phyloP scores from a whole-genome alignment of 129 eudicot species.

The Calendula officinalis region DNA sequence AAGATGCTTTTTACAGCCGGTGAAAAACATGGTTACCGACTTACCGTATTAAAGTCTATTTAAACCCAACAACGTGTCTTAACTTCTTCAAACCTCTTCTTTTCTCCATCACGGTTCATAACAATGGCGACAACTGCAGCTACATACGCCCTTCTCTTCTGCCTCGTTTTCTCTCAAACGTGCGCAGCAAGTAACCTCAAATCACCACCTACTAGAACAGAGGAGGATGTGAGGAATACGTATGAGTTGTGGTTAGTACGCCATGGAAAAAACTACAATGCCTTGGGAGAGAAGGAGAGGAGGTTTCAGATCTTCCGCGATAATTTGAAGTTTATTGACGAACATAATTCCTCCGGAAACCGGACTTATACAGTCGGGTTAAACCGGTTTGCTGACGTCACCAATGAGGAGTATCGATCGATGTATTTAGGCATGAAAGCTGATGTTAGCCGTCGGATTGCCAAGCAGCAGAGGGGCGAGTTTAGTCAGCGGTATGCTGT shows the following conservation, averaged over 20 bases:
- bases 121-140: slow-evolving; percentile 35
- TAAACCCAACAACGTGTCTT: slow-evolving; percentile 16
- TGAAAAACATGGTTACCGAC: background rate
- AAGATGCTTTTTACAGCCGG: slow-evolving; percentile 2
- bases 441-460: slow-evolving; percentile 49
- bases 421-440: slow-evolving; percentile 57
- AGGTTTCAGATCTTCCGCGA: slow-evolving; percentile 69
- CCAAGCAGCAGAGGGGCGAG: slow-evolving; percentile 41
- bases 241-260: slow-evolving; percentile 59
- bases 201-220: slow-evolving; percentile 26
- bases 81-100: slow-evolving; percentile 26
- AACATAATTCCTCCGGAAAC: slow-evolving; percentile 51
- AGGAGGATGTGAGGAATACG: slow-evolving; percentile 56
- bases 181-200: slow-evolving; percentile 12
- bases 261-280: slow-evolving; percentile 64
- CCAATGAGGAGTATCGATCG: slow-evolving; percentile 65
- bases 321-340: slow-evolving; percentile 63
- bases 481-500: slow-evolving; percentile 52
- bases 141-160: slow-evolving; percentile 32
- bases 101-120: slow-evolving; percentile 6
- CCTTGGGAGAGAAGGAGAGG: slow-evolving; percentile 57
- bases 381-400: slow-evolving; percentile 81
- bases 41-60: slow-evolving; percentile 12
- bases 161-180: slow-evolving; percentile 37
- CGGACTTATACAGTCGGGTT: slow-evolving; percentile 71